Base-by-base conservation (phyloP, 2,329 filamentous ascomycete species). In the Aspergillus sp. region DNA sequence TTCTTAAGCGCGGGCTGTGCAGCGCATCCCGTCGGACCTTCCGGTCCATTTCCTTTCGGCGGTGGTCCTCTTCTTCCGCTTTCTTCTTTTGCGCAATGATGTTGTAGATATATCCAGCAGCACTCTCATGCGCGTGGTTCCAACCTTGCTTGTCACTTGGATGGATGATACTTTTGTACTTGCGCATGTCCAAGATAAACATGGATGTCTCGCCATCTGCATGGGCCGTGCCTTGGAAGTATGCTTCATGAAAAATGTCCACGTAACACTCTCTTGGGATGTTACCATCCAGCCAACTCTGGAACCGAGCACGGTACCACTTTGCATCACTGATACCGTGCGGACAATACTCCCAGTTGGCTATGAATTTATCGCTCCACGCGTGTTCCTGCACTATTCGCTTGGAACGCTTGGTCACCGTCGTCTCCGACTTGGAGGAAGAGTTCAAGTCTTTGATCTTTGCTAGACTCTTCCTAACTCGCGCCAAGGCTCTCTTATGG, bases 101-200 rank as follows among this genome's bases (percentile, higher is more conserved):
- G 57, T 78, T 77, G 59, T 71, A 60, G 30, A 71, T 65, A 57
- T 75, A 76, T 0, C 72, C 72, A 28, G 69, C 65, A 0, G 68
- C 65, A 1, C 74, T 79, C 61, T 80, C 78, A 23, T 78, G 73
- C 51, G 59, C 59, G 55, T 80, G 75, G 28, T 75, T 63, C 13
- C 52, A 60, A 8, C 67, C 65, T 41, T 65, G 34, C 22, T 73
- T 64, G 25, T 72, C 68, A 3, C 65, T 61, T 49, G 63, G 57
- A 22, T 71, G 58, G 7, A 69, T 59, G 7, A 48, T 48, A 4
- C 63, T 66, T 2, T 57, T 28, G 3, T 57, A 23, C 47, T 68
- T 61, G 7, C 69, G 65, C 22, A 69, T 57, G 22, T 68, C 50
- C 8, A 66, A 58, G 11, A 73, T 54, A 56, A 69, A 68, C 57